Conservation (phyloP, 495 filamentous ascomycete genomes). For the Xylona heveae region DNA sequence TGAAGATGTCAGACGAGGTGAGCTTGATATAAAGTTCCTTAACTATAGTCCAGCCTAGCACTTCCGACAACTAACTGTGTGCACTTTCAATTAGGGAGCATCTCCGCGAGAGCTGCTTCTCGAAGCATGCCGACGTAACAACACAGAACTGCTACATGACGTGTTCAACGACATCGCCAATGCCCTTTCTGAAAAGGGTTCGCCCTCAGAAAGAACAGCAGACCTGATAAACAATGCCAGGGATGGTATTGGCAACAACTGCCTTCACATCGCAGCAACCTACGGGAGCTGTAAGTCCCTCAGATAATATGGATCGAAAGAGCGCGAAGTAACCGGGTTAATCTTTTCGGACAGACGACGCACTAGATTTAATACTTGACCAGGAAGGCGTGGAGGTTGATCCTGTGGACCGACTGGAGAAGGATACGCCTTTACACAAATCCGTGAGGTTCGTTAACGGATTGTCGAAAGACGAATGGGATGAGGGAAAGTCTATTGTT, state of each 20-base stretch:
- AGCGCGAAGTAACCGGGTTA: background rate
- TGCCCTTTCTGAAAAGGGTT: conserved; percentile 15
- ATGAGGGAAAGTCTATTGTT: conserved; percentile 47
- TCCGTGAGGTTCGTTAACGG: conserved; percentile 67
- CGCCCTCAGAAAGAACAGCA: conserved; percentile 29
- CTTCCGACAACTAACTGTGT: conserved; percentile 8
- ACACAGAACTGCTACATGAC: conserved; percentile 56
- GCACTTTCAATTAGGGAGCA: conserved; percentile 42
- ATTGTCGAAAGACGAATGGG: conserved; percentile 24
- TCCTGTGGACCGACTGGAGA: conserved; percentile 55
- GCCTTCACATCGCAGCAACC: conserved; percentile 71
- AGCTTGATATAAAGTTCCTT: too few relatives aligned
- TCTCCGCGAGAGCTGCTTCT: conserved; percentile 67
- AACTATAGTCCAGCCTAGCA: too few relatives aligned
- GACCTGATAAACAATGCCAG: conserved; percentile 62
- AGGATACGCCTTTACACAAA: conserved; percentile 77
- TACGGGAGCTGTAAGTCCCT: conserved; percentile 66
- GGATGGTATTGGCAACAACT: conserved; percentile 67
- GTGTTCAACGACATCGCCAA: conserved; percentile 18
- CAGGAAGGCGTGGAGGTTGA: conserved; percentile 91
- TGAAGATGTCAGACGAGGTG: too few relatives aligned
- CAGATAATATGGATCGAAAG: conserved; percentile 2
- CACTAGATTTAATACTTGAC: conserved; percentile 82
- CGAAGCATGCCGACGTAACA: conserved; percentile 85
- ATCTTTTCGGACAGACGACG: conserved; percentile 40